Evolutionary conservation across 108 stramenopile species (phyloP), one percentile per base, ranked within the genome.

Genomic region (Pseudonitzschia multistriata): DNA sequence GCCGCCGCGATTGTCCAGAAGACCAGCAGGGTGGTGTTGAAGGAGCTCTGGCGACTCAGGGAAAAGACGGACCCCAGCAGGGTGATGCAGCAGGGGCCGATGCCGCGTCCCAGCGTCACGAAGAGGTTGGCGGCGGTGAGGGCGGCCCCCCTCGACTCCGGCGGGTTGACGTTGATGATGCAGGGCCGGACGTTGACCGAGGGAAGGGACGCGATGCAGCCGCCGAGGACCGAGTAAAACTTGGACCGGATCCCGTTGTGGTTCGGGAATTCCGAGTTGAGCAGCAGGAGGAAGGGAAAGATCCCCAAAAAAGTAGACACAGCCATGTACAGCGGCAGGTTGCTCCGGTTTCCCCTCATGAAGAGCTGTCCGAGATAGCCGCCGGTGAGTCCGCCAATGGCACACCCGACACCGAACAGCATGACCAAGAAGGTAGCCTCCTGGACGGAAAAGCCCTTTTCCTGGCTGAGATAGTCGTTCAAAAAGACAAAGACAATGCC

Each of bases 101-200:
- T 57, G n/a, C 88, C 88, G 54, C 88, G 72, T 37, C 80, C 88
- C 29, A 84, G 49, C 24, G 82, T 78, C 10, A 89, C 74, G 19
- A 89, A 68, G 13, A 89, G 49, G 63, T 89, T 89, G 33, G 81
- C 81, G 5, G 88, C 83, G 14, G 88, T 89, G 63, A 89, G 56
- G 28, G 83, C 80, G 6, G 88, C 88, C 49, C 88, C 88, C 63
- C 88, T 55, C 6, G 85, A 81, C 76, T 89, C 88, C 21, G 88
- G 88, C 49, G 88, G 88, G 79, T 89, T 89, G 45, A 84, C 83
- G 61, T 89, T 89, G 50, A 88, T 67, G 59, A 90, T 70, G 56
- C 86, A 87, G 8, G 88, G 89, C 22, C 89, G 78, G 28, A 85
- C 78, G 74, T 83, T 87, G 52, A 90, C 89, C 42, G 72, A 67